Evolutionary conservation across 139 green algal genomes (phyloP).

Genomic region (Chlorella sp.): DNA sequence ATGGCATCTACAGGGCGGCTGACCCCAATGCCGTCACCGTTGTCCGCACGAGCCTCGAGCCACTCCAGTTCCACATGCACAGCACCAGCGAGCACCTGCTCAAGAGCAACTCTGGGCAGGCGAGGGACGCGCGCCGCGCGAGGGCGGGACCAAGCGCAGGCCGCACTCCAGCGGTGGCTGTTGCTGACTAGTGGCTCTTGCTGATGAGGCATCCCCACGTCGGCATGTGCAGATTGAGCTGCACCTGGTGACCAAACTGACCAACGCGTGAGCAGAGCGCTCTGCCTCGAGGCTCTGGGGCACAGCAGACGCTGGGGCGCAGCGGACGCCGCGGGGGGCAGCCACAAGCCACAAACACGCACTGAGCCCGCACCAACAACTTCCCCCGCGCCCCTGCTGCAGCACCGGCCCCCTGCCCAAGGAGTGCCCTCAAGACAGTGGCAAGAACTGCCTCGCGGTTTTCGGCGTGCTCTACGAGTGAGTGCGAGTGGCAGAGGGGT

Average conservation of each 20-base stretch:
- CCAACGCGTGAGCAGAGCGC: not conserved
- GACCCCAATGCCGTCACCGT: not conserved
- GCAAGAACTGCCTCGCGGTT: constrained; percentile 14
- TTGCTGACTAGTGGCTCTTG: not conserved
- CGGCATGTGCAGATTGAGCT: constrained; percentile 35
- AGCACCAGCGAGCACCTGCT: constrained; percentile 14
- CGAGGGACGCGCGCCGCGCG: too few species aligned
- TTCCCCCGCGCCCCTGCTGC: not conserved
- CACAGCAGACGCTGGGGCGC: not conserved
- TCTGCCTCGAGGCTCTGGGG: too few species aligned
- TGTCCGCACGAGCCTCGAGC: not conserved
- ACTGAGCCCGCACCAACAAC: too few species aligned
- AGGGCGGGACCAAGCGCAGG: not conserved
- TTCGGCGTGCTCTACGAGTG: constrained; percentile 16
- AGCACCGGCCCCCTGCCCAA: constrained; percentile 3
- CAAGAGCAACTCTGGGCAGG: not conserved
- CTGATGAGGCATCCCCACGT: not conserved
- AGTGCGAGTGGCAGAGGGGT: not conserved
- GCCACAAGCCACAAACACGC: too few species aligned
- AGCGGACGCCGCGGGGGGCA: not conserved
- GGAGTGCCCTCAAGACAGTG: constrained; percentile 18
- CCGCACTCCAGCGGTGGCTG: not conserved
- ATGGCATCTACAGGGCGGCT: not conserved
- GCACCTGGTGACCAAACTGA: constrained; percentile 26
- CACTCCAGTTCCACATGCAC: constrained; percentile 43